Conservation (phyloP, 352 stramenopile genomes). For the Globisporangium spinosum region DNA sequence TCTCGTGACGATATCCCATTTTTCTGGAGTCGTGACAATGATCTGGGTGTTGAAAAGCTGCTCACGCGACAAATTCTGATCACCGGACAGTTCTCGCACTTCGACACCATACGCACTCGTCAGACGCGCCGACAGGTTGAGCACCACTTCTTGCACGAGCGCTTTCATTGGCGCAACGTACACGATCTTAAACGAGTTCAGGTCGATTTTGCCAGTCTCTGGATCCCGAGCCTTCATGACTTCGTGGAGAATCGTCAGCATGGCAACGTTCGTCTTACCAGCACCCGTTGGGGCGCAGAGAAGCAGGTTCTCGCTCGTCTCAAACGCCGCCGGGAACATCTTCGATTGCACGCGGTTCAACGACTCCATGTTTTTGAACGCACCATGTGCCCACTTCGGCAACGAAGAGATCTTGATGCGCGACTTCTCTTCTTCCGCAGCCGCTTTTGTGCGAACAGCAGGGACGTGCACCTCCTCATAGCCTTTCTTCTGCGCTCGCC, state of each 20-base stretch:
- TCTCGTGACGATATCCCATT: conserved; percentile 99
- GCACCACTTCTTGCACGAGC: conserved; percentile 98
- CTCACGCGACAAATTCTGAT: conserved; percentile 96
- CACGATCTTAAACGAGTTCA: conserved; percentile 99
- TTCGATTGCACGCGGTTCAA: conserved; percentile 99
- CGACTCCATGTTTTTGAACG: conserved; percentile 97
- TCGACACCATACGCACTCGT: conserved; percentile 90
- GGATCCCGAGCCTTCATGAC: conserved; percentile 91
- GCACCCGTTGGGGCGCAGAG: conserved; percentile 98
- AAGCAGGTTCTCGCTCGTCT: conserved; percentile 96
- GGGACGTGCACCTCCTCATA: conserved; percentile 99
- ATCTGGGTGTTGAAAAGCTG: conserved; percentile 99
- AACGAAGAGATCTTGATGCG: conserved; percentile 90
- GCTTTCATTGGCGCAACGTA: conserved; percentile 99
- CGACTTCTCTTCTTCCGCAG: conserved; percentile 66
- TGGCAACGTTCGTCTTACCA: conserved; percentile 99
- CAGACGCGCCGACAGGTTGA: conserved; percentile 96
- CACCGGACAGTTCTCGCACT: conserved; percentile 97
- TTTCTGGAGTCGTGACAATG: conserved; percentile 99
- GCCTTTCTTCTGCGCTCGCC: conserved; percentile 96
- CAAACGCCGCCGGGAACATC: conserved; percentile 92
- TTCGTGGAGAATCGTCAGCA: conserved; percentile 98
- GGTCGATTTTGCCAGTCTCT: conserved; percentile 88
- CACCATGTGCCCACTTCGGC: conserved; percentile 93
- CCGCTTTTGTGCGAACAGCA: conserved; percentile 86